Conservation (phyloP, 2,329 filamentous ascomycete genomes). For the Talaromyces piceae region DNA sequence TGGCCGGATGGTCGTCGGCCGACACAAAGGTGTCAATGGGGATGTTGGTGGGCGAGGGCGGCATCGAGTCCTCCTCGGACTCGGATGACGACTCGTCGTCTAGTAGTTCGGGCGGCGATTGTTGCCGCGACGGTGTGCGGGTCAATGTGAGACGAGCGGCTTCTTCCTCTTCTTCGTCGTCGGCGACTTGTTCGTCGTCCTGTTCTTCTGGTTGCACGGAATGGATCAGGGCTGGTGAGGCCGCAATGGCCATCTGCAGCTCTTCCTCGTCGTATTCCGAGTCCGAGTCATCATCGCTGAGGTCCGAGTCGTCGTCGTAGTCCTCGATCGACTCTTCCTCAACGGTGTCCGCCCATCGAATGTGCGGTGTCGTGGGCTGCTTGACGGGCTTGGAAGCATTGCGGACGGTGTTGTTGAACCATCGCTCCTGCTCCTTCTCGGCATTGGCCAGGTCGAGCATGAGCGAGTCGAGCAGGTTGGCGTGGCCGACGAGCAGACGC, state of each 20-base stretch:
- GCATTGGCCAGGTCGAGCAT: conserved; percentile 90
- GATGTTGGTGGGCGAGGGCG: conserved; percentile 57
- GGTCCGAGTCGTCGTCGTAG: conserved; percentile 49
- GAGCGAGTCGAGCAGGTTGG: conserved; percentile 92
- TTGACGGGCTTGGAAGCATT: conserved; percentile 53
- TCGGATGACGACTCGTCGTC: conserved; percentile 58
- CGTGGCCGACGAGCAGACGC: conserved; percentile 89
- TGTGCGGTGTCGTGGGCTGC: conserved; percentile 60
- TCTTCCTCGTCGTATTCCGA: conserved; percentile 9
- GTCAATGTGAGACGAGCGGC: conserved; percentile 59
- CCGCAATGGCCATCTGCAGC: conserved; percentile 13
- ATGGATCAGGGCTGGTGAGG: conserved; percentile 24
- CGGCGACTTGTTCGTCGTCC: conserved; percentile 54
- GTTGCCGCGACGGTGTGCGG: conserved; percentile 60
- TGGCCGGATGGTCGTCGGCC: conserved; percentile 27
- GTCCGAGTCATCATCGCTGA: conserved; percentile 34
- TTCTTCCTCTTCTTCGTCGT: conserved; percentile 52
- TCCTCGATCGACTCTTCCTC: conserved; percentile 67
- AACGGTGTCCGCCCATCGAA: conserved; percentile 80
- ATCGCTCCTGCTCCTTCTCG: conserved; percentile 89
- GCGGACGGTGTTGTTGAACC: conserved; percentile 94
- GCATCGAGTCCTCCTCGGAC: conserved; percentile 65
- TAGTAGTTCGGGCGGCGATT: conserved; percentile 63
- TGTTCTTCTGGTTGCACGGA: conserved; percentile 43
- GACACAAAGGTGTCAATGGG: conserved; percentile 49